These are phyloP conservation scores for Leccinum subgranulosum DNA, from an alignment of 768 basidiomycete genomes.

Conservation along the genomic window DNA sequence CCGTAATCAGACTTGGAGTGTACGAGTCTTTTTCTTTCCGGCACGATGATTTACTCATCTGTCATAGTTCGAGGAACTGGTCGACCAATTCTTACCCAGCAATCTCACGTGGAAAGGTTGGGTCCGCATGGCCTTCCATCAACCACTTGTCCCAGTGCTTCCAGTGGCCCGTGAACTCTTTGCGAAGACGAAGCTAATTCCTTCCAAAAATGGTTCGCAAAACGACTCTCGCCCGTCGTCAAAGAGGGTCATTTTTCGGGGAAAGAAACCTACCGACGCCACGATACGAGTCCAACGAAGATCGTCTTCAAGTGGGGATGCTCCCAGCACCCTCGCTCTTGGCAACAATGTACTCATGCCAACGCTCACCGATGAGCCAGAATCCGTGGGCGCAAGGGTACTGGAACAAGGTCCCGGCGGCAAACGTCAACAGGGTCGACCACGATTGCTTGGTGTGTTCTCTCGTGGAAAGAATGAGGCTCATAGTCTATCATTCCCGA, in stretches of 20 bases:
- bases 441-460: constrained; percentile 31
- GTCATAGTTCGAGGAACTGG: constrained; percentile 70
- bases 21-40: constrained; percentile 36
- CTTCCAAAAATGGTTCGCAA: constrained; percentile 34
- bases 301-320: constrained; percentile 21
- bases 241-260: constrained; percentile 20
- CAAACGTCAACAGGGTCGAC: constrained; percentile 25
- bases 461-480: constrained; percentile 21
- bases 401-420: constrained; percentile 10
- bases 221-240: constrained; percentile 25
- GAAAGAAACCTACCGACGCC: constrained; percentile 15
- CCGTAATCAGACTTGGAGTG: constrained; percentile 80
- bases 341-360: constrained; percentile 24
- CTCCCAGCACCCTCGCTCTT: not conserved
- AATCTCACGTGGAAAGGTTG: constrained; percentile 78
- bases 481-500: not conserved
- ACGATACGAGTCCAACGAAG: constrained; percentile 16
- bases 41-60: constrained; percentile 4
- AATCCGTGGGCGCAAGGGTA: constrained; percentile 26
- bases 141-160: constrained; percentile 72
- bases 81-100: constrained; percentile 76
- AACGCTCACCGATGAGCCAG: constrained; percentile 42
- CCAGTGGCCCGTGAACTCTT: constrained; percentile 77
- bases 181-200: constrained; percentile 71
- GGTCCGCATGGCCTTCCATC: constrained; percentile 81